Base-by-base conservation (phyloP, 2,329 filamentous ascomycete genomes). In the Fusarium guadeloupense region DNA sequence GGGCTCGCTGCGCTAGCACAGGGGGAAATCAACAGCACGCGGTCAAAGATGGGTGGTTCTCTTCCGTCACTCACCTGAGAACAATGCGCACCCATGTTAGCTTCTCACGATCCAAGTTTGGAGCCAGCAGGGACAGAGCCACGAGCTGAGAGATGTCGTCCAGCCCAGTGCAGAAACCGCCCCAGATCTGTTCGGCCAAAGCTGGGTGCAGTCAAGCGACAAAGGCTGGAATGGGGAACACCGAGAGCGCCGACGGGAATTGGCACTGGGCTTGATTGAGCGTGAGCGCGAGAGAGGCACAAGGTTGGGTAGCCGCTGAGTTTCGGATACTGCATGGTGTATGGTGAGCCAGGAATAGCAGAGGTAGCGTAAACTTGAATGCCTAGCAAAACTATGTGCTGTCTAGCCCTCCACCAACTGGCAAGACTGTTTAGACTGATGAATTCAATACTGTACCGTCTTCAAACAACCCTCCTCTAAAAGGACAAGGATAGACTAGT, bases 181-280 rank as follows among this genome's bases (percentile, higher is more conserved):
- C 31, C 31, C 34, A 35, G 34, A 20, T 39, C 28, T 30, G 34
- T 50, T 50, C 38, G 42, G 42, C 42, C 53, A 48, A 44, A 62
- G 56, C 58, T 61, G 44, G 52, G 58, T 58, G 52, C 56, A 55
- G 68, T 70, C 68, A 70, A 66, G 64, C 69, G 68, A 70, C 54
- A 34, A 39, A 41, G 48, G 46, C 52, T 69, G 66, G 68, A 70
- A 70, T 66, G 66, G 64, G 38, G 60, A 61, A 57, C 43, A 43
- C 62, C 57, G 62, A 68, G 52, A 59, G 38, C 43, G 34, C 62
- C 55, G 64, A 54, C 39, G 31, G 31, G 44, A 56, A 44, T 49
- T 62, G 33, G 23, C 66, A 70, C 67, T 70, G 67, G 66, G 67
- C 41, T 54, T 30, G 40, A 34, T 19, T 37, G 66, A 55, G 67